Percentiles rank a stretch among this genome's conserved stretches.
phyloP scores from a whole-genome alignment of 345 rosid genomes.

The Syzygium aqueum region DNA sequence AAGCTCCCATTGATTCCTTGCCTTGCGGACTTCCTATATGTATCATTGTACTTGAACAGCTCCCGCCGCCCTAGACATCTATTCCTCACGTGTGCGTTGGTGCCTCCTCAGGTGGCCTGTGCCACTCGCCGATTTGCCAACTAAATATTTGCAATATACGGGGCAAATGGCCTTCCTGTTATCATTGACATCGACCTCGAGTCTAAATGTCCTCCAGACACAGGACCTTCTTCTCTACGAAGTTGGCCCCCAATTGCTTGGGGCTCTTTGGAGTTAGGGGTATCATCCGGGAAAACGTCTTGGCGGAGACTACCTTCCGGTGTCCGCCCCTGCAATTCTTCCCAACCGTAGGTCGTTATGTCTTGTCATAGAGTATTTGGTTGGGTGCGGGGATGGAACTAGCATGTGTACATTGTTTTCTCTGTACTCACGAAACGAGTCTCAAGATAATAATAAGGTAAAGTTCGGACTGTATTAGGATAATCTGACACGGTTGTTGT shows the following conservation, averaged over 20 bases:
- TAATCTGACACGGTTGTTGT: background rate
- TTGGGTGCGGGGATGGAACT: background rate
- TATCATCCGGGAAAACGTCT: background rate
- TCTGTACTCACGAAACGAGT: background rate
- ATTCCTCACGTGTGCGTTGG: background rate
- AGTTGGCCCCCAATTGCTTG: background rate
- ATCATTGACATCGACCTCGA: background rate
- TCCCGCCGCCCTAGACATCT: background rate
- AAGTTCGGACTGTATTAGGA: background rate
- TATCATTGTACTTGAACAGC: background rate
- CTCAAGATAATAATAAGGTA: background rate
- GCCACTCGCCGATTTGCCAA: background rate
- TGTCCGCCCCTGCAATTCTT: background rate
- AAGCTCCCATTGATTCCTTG: background rate
- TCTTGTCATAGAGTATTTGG: background rate
- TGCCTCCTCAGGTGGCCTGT: background rate
- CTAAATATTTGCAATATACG: background rate
- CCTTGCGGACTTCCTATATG: background rate
- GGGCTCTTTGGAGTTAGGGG: background rate
- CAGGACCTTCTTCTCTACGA: background rate
- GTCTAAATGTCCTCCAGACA: background rate
- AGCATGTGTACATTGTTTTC: background rate
- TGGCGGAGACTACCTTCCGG: background rate
- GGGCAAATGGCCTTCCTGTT: background rate
- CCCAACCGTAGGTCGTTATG: background rate